Base-by-base conservation (phyloP, 2,329 filamentous ascomycete species). In the Thielaviopsis populi region DNA sequence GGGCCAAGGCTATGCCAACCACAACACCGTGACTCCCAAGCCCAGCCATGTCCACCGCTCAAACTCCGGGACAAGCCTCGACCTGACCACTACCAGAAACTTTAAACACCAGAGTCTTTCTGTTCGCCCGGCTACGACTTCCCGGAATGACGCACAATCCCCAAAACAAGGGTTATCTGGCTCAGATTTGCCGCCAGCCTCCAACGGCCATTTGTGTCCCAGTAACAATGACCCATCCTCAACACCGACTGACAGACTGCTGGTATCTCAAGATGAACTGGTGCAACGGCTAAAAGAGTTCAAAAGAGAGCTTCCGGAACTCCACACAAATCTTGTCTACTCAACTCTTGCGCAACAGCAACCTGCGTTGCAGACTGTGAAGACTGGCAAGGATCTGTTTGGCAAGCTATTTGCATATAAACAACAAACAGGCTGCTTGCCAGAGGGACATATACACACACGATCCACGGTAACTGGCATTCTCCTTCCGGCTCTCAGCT, bases 241-340 rank as follows among this genome's bases (percentile, higher is more conserved):
- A 15, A 43, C 1, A 5, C 17, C 24, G 15, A 19, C 15, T 15
- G 17, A 27, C n/a, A 7, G 3, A 27, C 24, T 2, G 33, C 15
- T n/a, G 2, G 24, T 37, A 22, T 58, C 41, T 27, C 10, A 19
- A 17, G 42, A 62, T 5, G 27, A 33, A 8, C 17, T 63, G 22
- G 41, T 40, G 7, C 42, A 48, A n/a, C 27, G 33, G 19, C 19
- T 63, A 13, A 15, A 48, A 19, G 6, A 40, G 13, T 48, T 59
- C 7, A 59, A 63, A 37, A 48, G 46, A 15, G 62, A 63, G 10
- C 53, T 63, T 15, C 42, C 41, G 8, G 62, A 63, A 27, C 41
- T 37, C 1, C 62, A 63, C 50, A 58, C 53, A 40, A 63, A 63
- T 27, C 30, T 50, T n/a, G 62, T 63, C 22, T 59, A 43, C 30